Evolutionary conservation across 1,284 basidiomycete genomes (phyloP), one percentile per base, ranked within the genome.

Genomic region (Trichosporon asahii): DNA sequence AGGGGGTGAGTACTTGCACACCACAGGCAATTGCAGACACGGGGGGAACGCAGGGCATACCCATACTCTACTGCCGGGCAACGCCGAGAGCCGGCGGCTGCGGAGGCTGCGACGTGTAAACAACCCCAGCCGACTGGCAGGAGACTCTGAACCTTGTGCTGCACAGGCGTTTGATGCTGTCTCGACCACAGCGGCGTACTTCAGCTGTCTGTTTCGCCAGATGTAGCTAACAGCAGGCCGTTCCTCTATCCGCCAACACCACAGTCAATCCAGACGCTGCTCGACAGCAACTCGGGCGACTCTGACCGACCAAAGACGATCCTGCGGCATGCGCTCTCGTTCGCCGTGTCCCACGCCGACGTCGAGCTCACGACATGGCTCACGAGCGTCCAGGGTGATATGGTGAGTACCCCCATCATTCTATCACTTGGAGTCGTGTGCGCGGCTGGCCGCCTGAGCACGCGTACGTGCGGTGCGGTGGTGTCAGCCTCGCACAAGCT

Each of bases 331-430:
- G 76, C 82, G 6, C 67, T 84, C 2, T 66, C 70, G 40, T 79
- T 74, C 70, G 82, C 77, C 0, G 76, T 82, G 1, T 74, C 76
- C 15, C 74, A 77, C 31, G 75, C 76, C 11, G 82, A 83, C 69
- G 70, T 74, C 1, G 78, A 79, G n/a, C 70, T 82, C 40, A 68
- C 82, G 3, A 65, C 67, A 8, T 83, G 76, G 76, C 71, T 84
- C 9, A 66, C 75, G 0, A 74, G 66, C 9, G 64, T 84, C 31
- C 67, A 75, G 14, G 82, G 79, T 0, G 53, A 46, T 65, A 74
- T 73, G 72, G 82, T 80, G 67, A 77, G 79, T 75, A 0, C 66
- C 2, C 15, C 49, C n/a, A n/a, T n/a, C n/a, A n/a, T n/a, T n/a
- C n/a, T n/a, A 6, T 53, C 49, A 44, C 40, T 18, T 44, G 18